Conservation (phyloP, 2,329 filamentous ascomycete species). For the Hymenoscyphus fraxineus region DNA sequence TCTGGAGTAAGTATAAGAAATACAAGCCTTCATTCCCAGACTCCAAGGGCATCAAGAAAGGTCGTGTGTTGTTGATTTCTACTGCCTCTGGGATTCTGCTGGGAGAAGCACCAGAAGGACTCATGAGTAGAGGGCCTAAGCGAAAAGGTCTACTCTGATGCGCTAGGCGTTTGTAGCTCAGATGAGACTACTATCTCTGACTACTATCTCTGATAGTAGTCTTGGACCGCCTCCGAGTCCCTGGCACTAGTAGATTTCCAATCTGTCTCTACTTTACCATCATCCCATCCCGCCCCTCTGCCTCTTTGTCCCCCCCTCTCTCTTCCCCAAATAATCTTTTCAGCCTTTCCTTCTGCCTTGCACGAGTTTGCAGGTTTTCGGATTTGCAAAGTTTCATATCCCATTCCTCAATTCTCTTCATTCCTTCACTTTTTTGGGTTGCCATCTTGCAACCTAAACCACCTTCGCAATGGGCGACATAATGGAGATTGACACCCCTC, state of each 20-base stretch:
- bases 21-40: background rate
- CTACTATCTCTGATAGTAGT: background rate
- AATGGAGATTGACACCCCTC: slow-evolving; percentile 26
- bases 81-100: background rate
- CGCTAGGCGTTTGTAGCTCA: background rate
- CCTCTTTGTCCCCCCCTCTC: background rate
- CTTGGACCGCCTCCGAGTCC: background rate
- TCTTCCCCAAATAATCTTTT: background rate
- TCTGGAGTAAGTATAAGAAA: background rate
- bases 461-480: slow-evolving; percentile 26
- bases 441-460: background rate
- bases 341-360: background rate
- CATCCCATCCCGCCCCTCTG: background rate
- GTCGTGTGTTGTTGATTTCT: background rate
- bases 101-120: background rate
- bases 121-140: background rate
- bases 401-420: slow-evolving; percentile 7
- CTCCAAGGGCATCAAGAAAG: background rate
- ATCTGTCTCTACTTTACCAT: background rate
- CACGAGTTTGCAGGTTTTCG: slow-evolving; percentile 3
- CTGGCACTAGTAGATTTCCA: background rate
- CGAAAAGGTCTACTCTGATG: background rate
- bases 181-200: too few relatives aligned
- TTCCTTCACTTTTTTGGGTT: background rate
- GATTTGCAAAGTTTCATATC: slow-evolving; percentile 5